Base-by-base conservation (phyloP, 2,329 filamentous ascomycete genomes). In the Penicillium sp. region DNA sequence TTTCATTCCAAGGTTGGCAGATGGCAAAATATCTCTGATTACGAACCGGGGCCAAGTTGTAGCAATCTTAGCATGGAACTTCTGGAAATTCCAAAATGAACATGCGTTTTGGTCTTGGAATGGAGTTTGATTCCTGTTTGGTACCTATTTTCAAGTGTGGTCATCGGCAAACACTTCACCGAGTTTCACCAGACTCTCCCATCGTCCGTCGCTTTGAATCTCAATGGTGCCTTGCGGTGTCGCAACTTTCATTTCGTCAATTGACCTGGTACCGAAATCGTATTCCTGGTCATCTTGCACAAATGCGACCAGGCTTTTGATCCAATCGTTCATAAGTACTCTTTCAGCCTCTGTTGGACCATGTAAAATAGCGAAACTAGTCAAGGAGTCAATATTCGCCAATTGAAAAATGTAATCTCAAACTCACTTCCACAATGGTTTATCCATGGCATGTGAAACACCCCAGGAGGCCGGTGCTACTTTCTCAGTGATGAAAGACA, bases 351-450 rank as follows among this genome's bases (percentile, higher is more conserved):
- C 29, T 0, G 67, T 77, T 4, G 75, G 75, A 0, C 73, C 71
- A 54, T 77, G 71, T 41, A 68, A 65, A 11, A 78, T 71, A 0
- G 72, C 69, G 54, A 73, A 78, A 48, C 75, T 63, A 48, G 24
- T 8, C 44, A 2, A 21, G 34, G 27, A 47, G 16, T 40, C 10
- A 21, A 16, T 16, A 40, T 40, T 14, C 6, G 4, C 18, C 7
- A 3, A 9, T 21, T 3, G n/a, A 21, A 10, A 16, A 10, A 2
- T 7, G 10, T 1, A 9, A 21, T 22, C 16, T 11, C 24, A n/a
- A 10, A 65, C 71, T 65, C 50, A 77, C 73, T 77, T 77, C 75
- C 75, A 77, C 27, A 77, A 68, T 0, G 75, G 73, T 43, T 69
- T 71, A 36, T 77, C 75, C 75, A 76, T 77, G 4, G 72, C 72